Percentiles rank a stretch among this genome's conserved stretches.
These are phyloP conservation scores for Diversispora epigaea DNA, from an alignment of 192 early-diverging fungal genomes.

Conservation along the genomic window DNA sequence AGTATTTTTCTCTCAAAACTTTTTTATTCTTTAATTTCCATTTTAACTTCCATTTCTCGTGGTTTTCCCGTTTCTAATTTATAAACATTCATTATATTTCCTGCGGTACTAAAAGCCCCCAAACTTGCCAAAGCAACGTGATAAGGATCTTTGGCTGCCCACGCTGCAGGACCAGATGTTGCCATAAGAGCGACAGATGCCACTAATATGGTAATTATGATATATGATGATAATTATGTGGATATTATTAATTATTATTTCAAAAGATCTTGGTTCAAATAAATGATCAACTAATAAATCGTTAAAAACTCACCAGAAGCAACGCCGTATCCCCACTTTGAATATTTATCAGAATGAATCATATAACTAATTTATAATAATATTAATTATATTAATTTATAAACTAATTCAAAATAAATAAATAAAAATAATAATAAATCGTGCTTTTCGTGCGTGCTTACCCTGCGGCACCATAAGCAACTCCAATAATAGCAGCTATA, in stretches of 20 bases:
- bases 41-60: background rate
- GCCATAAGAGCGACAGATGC: conserved; percentile 20
- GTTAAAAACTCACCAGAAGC: too few relatives aligned
- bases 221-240: background rate
- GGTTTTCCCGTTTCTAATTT: conserved; percentile 12
- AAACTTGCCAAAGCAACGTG: conserved; percentile 20
- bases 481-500: background rate
- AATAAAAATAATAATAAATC: background rate
- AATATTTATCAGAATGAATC: too few relatives aligned
- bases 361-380: too few relatives aligned
- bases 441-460: background rate
- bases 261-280: background rate
- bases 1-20: too few relatives aligned
- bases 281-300: background rate
- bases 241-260: too few relatives aligned
- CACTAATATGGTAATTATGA: background rate
- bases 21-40: too few relatives aligned
- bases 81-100: conserved; percentile 21
- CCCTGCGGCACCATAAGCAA: conserved; percentile 13
- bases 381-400: background rate
- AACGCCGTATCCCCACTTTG: too few relatives aligned
- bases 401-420: background rate
- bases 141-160: conserved; percentile 6
- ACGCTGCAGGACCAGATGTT: conserved; percentile 12
- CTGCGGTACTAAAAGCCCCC: background rate